phyloP scores from a whole-genome alignment of 2,329 filamentous ascomycete genomes.

The Sporothrix variecibatus region DNA sequence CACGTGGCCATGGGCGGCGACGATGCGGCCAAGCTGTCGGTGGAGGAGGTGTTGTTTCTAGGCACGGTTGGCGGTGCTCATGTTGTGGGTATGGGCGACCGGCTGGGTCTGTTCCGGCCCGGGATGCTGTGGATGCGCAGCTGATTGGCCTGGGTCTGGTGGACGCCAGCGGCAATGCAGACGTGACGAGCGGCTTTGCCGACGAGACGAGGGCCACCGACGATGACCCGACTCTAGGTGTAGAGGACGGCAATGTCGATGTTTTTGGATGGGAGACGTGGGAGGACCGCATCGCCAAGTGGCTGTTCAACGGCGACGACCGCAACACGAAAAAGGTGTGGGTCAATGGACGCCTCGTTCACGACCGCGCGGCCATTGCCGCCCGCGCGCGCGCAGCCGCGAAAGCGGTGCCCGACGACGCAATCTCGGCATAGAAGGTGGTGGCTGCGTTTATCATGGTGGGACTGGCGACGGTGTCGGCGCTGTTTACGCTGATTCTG shows the following conservation, averaged over 20 bases:
- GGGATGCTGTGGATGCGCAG: conserved; percentile 93
- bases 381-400: conserved; percentile 1
- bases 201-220: conserved; percentile 9
- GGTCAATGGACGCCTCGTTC: conserved; percentile 82
- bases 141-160: conserved; percentile 66
- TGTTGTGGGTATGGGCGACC: conserved; percentile 71
- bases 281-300: conserved; percentile 86
- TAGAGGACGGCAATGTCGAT: conserved; percentile 68
- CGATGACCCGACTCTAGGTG: background rate
- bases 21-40: conserved; percentile 67
- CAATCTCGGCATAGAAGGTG: conserved; percentile 16
- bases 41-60: conserved; percentile 83
- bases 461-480: conserved; percentile 10
- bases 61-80: conserved; percentile 85
- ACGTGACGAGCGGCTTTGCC: conserved; percentile 31
- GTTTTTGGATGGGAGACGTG: conserved; percentile 90
- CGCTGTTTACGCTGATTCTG: conserved; percentile 15
- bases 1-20: conserved; percentile 62
- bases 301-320: conserved; percentile 93
- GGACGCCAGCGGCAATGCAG: conserved; percentile 43
- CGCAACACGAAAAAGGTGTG: conserved; percentile 86
- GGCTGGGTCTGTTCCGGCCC: conserved; percentile 77
- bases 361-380: conserved; percentile 47
- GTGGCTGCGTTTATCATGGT: conserved; percentile 14
- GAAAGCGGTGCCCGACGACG: background rate